Evolutionary conservation across 2,329 filamentous ascomycete species (phyloP), one percentile per base, ranked within the genome.

Genomic region (Teratosphaeria viscida): DNA sequence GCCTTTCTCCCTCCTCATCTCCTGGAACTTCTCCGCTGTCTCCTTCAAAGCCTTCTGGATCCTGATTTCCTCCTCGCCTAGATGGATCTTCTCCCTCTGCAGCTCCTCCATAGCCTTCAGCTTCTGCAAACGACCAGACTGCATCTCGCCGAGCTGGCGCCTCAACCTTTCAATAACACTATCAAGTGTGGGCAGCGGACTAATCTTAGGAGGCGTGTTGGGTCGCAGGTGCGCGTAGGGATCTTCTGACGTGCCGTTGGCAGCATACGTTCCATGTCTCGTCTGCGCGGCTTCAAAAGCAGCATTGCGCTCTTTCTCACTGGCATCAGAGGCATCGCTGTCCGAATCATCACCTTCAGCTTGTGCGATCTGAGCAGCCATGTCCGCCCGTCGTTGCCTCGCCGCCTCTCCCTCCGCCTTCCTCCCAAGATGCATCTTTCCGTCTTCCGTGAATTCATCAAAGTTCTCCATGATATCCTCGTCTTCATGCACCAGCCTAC

Each of bases 391-490:
- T 82, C 71, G 95, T 89, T 2, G 83, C 53, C 81, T 82, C 55
- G 82, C 73, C 54, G 81, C 86, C 65, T 90, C 89, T 23, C 82
- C 84, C 73, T 94, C 89, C 0, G 90, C 90, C 62, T 88, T 89
- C 62, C 82, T 85, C 37, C 91, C 90, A 0, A 96, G 79, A 1
- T 89, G 83, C 10, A 96, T 83, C 7, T 84, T 84, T 8, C 89
- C 90, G 70, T 96, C 68, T 60, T 69, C 89, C 67, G 71, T 74
- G 62, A 89, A 96, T 58, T 92, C 87, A 61, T 97, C 92, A 66
- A 95, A 97, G 0, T 91, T 92, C 75, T 97, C 94, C 43, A 89
- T 89, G 0, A 96, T 82, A 68, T 97, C 90, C 71, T 97, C 92
- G 67, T 97, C 57, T 16, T 59, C 92, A 52, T 81, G 83, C 5